Percentiles rank a stretch among this genome's conserved stretches.
Conservation (phyloP, 192 early-diverging fungal species). For the Dispira parvispora region DNA sequence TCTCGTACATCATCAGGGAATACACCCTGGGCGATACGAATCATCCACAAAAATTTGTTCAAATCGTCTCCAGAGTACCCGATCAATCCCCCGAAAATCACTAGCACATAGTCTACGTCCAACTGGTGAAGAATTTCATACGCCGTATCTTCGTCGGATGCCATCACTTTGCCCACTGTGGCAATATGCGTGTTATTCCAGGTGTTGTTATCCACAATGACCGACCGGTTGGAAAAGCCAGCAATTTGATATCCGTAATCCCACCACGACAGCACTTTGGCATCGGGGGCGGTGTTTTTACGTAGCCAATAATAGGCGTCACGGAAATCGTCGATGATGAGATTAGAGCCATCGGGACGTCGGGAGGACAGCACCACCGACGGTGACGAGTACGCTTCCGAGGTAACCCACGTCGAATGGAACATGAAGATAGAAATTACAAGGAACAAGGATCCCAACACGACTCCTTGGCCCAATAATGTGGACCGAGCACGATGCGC, state of each 20-base stretch:
- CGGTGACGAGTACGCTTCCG: constrained; percentile 94
- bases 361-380: constrained; percentile 92
- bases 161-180: constrained; percentile 88
- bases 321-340: constrained; percentile 99
- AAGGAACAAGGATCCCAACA: constrained; percentile 49
- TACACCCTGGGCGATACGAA: constrained; percentile 94
- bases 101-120: constrained; percentile 95
- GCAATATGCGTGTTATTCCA: constrained; percentile 99
- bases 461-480: constrained; percentile 21
- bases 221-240: constrained; percentile 93
- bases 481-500: constrained; percentile 2
- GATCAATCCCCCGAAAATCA: constrained; percentile 91
- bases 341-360: constrained; percentile 70
- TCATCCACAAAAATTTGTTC: constrained; percentile 99
- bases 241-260: constrained; percentile 99
- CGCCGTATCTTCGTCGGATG: constrained; percentile 75
- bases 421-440: constrained; percentile 71
- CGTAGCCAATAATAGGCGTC: constrained; percentile 99
- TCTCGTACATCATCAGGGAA: constrained; percentile 93
- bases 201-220: constrained; percentile 99
- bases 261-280: constrained; percentile 99
- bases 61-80: constrained; percentile 99
- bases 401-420: constrained; percentile 99
- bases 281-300: constrained; percentile 83
- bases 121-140: constrained; percentile 81